Evolutionary conservation across 2,329 filamentous ascomycete genomes (phyloP).

Genomic region (Phaeosphaeria sp.): DNA sequence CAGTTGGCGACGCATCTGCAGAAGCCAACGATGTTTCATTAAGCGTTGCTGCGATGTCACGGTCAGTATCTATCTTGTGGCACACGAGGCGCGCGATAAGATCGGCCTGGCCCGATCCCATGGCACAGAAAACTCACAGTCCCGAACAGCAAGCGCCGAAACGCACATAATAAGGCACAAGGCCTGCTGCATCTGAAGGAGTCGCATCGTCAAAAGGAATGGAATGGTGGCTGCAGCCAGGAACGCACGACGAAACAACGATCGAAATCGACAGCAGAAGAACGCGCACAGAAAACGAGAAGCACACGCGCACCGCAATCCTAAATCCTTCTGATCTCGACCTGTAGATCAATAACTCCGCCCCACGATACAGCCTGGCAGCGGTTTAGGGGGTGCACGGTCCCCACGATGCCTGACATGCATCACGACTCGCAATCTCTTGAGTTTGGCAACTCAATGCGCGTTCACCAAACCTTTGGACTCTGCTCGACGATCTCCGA

Average conservation of each 20-base stretch:
- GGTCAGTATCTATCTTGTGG: conserved; percentile 3
- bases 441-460: neutral
- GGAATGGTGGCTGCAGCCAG: neutral
- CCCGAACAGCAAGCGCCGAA: conserved; percentile 6
- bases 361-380: neutral
- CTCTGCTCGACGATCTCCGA: neutral
- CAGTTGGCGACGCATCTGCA: neutral
- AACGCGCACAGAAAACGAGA: neutral
- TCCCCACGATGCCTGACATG: neutral
- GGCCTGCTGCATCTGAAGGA: neutral
- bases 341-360: neutral
- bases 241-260: neutral
- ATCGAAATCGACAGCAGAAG: neutral
- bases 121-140: neutral
- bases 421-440: neutral
- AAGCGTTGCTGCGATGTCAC: conserved; percentile 3
- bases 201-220: conserved; percentile 1
- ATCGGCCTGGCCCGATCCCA: neutral
- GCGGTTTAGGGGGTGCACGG: conserved; percentile 2
- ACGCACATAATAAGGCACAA: neutral
- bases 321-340: conserved; percentile 3
- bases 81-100: neutral
- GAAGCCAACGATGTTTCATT: conserved; percentile 4
- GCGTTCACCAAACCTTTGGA: neutral
- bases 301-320: conserved; percentile 1